Conservation (phyloP, 1,284 basidiomycete genomes). For the Ustilago shanxiensis region DNA sequence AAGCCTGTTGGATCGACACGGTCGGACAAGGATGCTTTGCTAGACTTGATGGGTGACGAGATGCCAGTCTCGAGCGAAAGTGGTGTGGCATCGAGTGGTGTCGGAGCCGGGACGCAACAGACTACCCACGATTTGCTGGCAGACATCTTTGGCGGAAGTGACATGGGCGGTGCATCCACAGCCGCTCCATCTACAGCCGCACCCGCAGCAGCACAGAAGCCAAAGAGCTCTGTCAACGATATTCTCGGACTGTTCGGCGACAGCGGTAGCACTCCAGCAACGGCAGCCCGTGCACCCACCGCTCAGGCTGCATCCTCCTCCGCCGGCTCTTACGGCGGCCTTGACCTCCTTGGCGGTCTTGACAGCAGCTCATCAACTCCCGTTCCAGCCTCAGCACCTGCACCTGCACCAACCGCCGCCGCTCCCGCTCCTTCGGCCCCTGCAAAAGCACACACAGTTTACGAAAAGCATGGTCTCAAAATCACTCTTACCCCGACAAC, state of each 20-base stretch:
- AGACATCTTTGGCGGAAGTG: slow-evolving; percentile 85
- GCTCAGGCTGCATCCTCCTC: slow-evolving; percentile 22
- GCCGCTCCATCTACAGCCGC: slow-evolving; percentile 52
- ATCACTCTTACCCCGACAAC: slow-evolving; percentile 90
- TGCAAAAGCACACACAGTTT: slow-evolving; percentile 81
- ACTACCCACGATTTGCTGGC: slow-evolving; percentile 90
- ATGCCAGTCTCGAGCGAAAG: slow-evolving; percentile 33
- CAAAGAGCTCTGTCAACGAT: slow-evolving; percentile 81
- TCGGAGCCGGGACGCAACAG: slow-evolving; percentile 70
- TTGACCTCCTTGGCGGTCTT: slow-evolving; percentile 67
- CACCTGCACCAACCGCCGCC: slow-evolving; percentile 74
- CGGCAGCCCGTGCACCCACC: slow-evolving; percentile 67
- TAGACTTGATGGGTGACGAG: slow-evolving; percentile 67
- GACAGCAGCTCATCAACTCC: slow-evolving; percentile 20
- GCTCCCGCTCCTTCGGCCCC: slow-evolving; percentile 68
- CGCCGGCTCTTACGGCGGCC: slow-evolving; percentile 33
- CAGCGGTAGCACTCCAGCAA: slow-evolving; percentile 59
- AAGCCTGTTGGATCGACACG: slow-evolving; percentile 64
- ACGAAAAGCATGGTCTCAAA: slow-evolving; percentile 89
- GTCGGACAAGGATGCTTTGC: slow-evolving; percentile 58
- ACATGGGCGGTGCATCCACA: slow-evolving; percentile 71
- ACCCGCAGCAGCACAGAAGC: slow-evolving; percentile 47
- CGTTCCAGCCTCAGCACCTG: slow-evolving; percentile 73
- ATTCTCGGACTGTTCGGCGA: slow-evolving; percentile 89
- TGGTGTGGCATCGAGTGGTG: slow-evolving; percentile 16